Evolutionary conservation across 805 yeast species (phyloP).

Genomic region (Nakazawaea ernobii): DNA sequence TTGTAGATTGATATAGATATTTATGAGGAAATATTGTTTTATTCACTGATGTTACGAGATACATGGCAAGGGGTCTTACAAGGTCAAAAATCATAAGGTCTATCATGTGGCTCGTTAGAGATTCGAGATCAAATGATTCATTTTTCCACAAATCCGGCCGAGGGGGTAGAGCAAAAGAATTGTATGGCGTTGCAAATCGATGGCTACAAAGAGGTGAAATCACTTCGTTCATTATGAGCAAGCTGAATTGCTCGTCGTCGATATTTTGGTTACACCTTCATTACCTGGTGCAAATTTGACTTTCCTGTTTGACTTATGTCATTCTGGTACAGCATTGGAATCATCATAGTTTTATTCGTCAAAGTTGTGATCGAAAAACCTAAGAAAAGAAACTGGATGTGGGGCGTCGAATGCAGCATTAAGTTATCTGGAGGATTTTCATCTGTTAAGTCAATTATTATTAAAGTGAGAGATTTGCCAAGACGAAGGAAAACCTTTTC

Average conservation of each 20-base stretch:
- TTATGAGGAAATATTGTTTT: constrained; percentile 50
- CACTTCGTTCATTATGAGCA: constrained; percentile 47
- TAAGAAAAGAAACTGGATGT: constrained; percentile 58
- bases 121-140: constrained; percentile 72
- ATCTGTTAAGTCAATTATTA: constrained; percentile 31
- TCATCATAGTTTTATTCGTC: constrained; percentile 75
- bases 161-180: constrained; percentile 70
- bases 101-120: constrained; percentile 74
- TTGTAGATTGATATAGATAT: constrained; percentile 39
- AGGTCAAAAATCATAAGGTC: constrained; percentile 67
- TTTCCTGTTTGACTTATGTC: constrained; percentile 80
- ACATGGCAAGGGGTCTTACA: constrained; percentile 49
- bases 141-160: constrained; percentile 84
- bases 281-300: constrained; percentile 73
- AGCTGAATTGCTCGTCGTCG: constrained; percentile 71
- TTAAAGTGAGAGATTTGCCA: constrained; percentile 28
- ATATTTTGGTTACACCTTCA: constrained; percentile 62
- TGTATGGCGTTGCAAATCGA: constrained; percentile 31
- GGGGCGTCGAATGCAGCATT: constrained; percentile 49
- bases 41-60: constrained; percentile 50
- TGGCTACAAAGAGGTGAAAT: constrained; percentile 30
- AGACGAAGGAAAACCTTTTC: constrained; percentile 50
- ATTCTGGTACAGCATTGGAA: constrained; percentile 78
- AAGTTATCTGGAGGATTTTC: constrained; percentile 40
- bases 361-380: constrained; percentile 73